Evolutionary conservation across 345 rosid species (phyloP), one percentile per base, ranked within the genome.

Genomic region (Gossypioides kirkii): DNA sequence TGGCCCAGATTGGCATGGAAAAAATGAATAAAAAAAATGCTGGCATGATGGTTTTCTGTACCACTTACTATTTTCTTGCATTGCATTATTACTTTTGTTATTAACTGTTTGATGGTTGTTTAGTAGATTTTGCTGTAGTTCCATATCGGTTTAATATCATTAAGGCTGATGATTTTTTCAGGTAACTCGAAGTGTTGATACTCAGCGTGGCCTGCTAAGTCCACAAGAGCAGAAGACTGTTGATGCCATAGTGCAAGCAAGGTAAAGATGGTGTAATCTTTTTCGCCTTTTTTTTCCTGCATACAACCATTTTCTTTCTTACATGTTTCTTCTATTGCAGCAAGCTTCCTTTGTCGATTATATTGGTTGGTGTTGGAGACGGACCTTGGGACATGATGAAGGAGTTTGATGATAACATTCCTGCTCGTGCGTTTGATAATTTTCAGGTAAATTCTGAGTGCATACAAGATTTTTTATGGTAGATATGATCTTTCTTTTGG

Each of bases 371-470:
- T 64, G 98, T 96, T 0, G 99, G 99, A 25, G 99, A 96, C 80
- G 99, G 99, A 13, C 99, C 99, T 28, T 96, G 99, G 99, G 98
- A 96, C 76, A 90, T 87, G 86, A 96, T 96, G 99, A 83, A 84
- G 74, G 96, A 96, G 79, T 96, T 96, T 47, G 98, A 93, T 63
- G 99, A 96, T 74, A 96, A 96, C 77, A 96, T 96, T 46, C 98
- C 99, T 73, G 75, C 97, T 61, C 82, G 99, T 81, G 98, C 86
- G 14, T 96, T 96, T 26, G 99, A 96, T 68, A 93, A 96, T 83
- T 96, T 96, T 85, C 99, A 96, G 90, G 99, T 87, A 62, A 76
- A 81, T 52, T 50, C 71, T 43, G 18, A 25, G 70, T 47, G 4
- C 9, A 26, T 52, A 14, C 52, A 74, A 61, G 36, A 77, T 42